Evolutionary conservation across 2,329 filamentous ascomycete species (phyloP).

Genomic region (Apiospora koreana): DNA sequence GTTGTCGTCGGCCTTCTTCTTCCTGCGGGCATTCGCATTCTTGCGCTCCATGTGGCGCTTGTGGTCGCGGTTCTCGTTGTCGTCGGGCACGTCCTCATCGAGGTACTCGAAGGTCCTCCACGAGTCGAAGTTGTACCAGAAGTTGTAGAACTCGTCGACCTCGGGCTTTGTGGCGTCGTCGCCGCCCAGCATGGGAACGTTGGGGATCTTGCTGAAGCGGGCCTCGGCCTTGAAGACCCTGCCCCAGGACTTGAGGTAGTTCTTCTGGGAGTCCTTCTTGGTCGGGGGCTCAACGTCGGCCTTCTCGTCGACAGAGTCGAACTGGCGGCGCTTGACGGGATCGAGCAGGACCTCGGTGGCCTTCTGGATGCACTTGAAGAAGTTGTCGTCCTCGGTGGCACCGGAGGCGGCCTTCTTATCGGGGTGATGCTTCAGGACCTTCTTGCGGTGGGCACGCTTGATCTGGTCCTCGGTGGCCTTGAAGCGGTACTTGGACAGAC

Average conservation of each 20-base stretch:
- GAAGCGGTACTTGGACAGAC: slow-evolving; percentile 87
- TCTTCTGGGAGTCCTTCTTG: slow-evolving; percentile 87
- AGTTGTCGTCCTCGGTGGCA: slow-evolving; percentile 87
- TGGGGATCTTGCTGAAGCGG: slow-evolving; percentile 89
- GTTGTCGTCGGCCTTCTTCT: slow-evolving; percentile 99
- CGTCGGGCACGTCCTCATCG: slow-evolving; percentile 97
- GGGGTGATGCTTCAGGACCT: slow-evolving; percentile 98
- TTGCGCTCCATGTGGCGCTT: slow-evolving; percentile 98
- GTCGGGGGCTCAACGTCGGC: slow-evolving; percentile 89
- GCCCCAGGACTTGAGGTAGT: slow-evolving; percentile 95
- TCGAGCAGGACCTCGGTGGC: slow-evolving; percentile 92
- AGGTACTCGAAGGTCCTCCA: slow-evolving; percentile 98
- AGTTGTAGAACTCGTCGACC: slow-evolving; percentile 97
- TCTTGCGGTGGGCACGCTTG: slow-evolving; percentile 98
- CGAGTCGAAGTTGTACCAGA: slow-evolving; percentile 99
- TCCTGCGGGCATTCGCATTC: slow-evolving; percentile 95
- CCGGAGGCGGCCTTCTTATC: slow-evolving; percentile 97
- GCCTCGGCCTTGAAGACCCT: slow-evolving; percentile 88
- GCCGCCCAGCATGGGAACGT: slow-evolving; percentile 83
- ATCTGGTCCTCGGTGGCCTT: slow-evolving; percentile 97
- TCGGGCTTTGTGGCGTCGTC: slow-evolving; percentile 84
- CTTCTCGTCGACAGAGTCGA: slow-evolving; percentile 92
- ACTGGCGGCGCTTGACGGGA: slow-evolving; percentile 89
- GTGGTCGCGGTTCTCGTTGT: slow-evolving; percentile 98
- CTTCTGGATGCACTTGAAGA: slow-evolving; percentile 99